Percentiles rank a stretch among this genome's conserved stretches.
Conservation (phyloP, 2,329 filamentous ascomycete genomes). For the Neopestalotiopsis clavispora region DNA sequence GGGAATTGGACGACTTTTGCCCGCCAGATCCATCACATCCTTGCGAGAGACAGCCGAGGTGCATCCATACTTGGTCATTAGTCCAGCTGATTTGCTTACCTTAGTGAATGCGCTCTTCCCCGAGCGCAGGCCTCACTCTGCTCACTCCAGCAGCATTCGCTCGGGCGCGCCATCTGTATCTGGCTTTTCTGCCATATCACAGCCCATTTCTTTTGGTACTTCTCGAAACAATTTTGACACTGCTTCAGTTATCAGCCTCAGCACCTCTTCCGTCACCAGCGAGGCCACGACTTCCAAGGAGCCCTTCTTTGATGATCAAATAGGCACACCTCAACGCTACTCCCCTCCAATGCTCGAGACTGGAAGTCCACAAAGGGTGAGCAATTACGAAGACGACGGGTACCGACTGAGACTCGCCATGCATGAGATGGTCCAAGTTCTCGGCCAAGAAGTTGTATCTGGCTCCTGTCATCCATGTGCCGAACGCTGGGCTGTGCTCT, state of each 20-base stretch:
- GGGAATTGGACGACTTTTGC: slow-evolving; percentile 64
- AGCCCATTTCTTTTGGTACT: slow-evolving; percentile 66
- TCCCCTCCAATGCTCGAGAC: slow-evolving; percentile 57
- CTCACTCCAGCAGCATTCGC: slow-evolving; percentile 63
- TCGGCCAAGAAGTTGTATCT: slow-evolving; percentile 68
- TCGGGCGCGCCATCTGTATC: slow-evolving; percentile 71
- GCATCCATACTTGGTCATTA: slow-evolving; percentile 80
- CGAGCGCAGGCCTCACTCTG: slow-evolving; percentile 68
- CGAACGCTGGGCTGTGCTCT: slow-evolving; percentile 83
- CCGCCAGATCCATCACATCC: slow-evolving; percentile 74
- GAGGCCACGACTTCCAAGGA: slow-evolving; percentile 71
- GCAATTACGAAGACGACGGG: slow-evolving; percentile 67
- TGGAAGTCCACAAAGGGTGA: slow-evolving; percentile 47
- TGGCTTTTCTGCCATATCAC: slow-evolving; percentile 72
- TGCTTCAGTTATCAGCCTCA: slow-evolving; percentile 74
- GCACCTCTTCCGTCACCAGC: slow-evolving; percentile 73
- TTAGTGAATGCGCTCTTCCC: slow-evolving; percentile 86
- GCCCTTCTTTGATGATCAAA: slow-evolving; percentile 62
- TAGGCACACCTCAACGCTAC: slow-evolving; percentile 56
- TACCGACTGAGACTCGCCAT: slow-evolving; percentile 69
- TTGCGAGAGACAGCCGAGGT: slow-evolving; percentile 78
- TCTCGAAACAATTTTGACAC: slow-evolving; percentile 65
- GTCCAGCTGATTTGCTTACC: slow-evolving; percentile 78
- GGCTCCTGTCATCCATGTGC: slow-evolving; percentile 79
- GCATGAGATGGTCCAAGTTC: slow-evolving; percentile 70